A percentile compares a stretch with the other conserved stretches of the same genome.
These are phyloP conservation scores for Polytrichum formosum DNA, from an alignment of 225 moss, liverwort and hornwort species.

Conservation along the genomic window DNA sequence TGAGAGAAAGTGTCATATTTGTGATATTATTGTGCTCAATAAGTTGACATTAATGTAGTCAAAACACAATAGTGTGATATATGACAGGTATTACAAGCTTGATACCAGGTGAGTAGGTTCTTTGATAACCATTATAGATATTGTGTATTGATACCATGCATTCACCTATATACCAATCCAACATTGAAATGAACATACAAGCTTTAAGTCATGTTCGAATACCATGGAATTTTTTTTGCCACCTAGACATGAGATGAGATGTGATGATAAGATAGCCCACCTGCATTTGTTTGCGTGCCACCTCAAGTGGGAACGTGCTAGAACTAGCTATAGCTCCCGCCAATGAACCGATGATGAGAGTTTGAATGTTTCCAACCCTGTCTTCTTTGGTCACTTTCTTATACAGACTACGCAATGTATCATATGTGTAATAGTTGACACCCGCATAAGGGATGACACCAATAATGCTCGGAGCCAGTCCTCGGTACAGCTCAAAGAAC, in stretches of 20 bases:
- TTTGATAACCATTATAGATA: no score
- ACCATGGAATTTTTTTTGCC: neutral
- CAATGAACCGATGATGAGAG: constrained; percentile 71
- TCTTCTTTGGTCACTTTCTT: constrained; percentile 63
- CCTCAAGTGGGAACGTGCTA: constrained; percentile 78
- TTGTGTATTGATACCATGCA: no score
- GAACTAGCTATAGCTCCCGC: constrained; percentile 79
- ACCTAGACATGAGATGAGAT: neutral
- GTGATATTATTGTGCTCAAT: no score
- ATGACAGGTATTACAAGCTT: no score
- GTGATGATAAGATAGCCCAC: constrained; percentile 17
- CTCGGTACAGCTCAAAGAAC: constrained; percentile 66
- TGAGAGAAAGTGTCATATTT: no score
- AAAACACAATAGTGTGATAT: no score
- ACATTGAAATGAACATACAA: no score
- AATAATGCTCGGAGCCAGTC: constrained; percentile 73
- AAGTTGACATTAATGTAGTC: no score
- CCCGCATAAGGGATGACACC: constrained; percentile 85
- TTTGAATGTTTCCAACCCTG: constrained; percentile 69
- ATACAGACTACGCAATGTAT: constrained; percentile 62
- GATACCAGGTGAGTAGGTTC: no score
- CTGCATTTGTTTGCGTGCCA: constrained; percentile 82
- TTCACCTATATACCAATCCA: no score
- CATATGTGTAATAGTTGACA: constrained; percentile 75
- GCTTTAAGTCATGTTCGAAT: no score